Evolutionary conservation across 2,329 filamentous ascomycete genomes (phyloP).

Genomic region (Ceratocystis destructans): DNA sequence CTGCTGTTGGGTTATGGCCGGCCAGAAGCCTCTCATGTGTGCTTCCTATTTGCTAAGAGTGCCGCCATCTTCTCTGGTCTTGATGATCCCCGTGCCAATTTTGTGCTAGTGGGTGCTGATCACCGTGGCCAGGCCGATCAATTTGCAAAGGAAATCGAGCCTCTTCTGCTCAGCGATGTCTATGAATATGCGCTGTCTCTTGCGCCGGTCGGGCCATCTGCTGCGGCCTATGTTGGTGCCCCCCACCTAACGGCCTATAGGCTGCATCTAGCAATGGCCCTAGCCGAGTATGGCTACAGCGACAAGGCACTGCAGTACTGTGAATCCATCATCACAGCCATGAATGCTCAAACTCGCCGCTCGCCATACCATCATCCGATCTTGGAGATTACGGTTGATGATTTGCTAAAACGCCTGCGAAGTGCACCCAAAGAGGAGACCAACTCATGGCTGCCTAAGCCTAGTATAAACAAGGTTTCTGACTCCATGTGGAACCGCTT

Average conservation of each 20-base stretch:
- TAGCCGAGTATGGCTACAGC: conserved; percentile 72
- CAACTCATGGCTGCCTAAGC: conserved; percentile 84
- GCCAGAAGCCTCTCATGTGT: conserved; percentile 83
- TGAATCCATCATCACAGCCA: conserved; percentile 62
- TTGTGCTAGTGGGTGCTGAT: conserved; percentile 76
- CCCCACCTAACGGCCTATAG: conserved; percentile 78
- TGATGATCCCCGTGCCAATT: conserved; percentile 64
- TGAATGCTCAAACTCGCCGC: conserved; percentile 66
- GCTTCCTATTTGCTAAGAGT: conserved; percentile 72
- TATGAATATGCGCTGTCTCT: conserved; percentile 84
- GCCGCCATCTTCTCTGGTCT: conserved; percentile 62
- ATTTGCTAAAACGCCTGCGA: conserved; percentile 68
- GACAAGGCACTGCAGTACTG: conserved; percentile 84
- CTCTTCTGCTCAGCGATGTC: conserved; percentile 86
- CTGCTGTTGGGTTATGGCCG: conserved; percentile 75
- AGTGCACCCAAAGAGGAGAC: conserved; percentile 72
- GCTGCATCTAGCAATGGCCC: conserved; percentile 66
- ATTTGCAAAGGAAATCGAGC: conserved; percentile 66
- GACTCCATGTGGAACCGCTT: conserved; percentile 84
- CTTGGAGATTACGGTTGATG: conserved; percentile 64
- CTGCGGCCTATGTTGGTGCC: conserved; percentile 45
- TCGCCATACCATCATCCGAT: conserved; percentile 75
- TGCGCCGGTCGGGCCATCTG: conserved; percentile 38
- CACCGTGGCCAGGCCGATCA: conserved; percentile 57
- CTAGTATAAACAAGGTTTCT: conserved; percentile 90